These are phyloP conservation scores for Liquidambar formosana DNA, from an alignment of 164 flowering plant species.

Conservation along the genomic window DNA sequence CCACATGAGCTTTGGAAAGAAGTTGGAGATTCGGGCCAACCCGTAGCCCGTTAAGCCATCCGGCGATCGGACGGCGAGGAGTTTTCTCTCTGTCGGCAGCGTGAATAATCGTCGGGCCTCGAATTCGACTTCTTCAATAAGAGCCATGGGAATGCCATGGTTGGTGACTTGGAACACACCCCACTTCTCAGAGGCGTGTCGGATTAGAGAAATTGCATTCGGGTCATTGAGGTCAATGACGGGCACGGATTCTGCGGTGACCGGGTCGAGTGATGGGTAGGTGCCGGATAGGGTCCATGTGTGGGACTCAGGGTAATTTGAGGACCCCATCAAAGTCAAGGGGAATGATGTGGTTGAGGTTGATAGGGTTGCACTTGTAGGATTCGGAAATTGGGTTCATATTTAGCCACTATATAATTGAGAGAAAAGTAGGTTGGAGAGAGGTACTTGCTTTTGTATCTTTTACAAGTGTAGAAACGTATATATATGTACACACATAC, in stretches of 20 bases:
- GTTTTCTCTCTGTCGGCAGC: slow-evolving; percentile 30
- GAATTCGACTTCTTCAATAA: slow-evolving; percentile 19
- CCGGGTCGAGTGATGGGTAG: not conserved
- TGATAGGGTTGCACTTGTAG: slow-evolving; percentile 3
- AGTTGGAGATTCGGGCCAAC: slow-evolving; percentile 29
- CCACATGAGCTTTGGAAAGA: slow-evolving; percentile 46
- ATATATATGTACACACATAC: too few species aligned
- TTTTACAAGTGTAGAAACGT: too few species aligned
- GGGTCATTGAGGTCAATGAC: slow-evolving; percentile 33
- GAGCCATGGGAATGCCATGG: slow-evolving; percentile 33
- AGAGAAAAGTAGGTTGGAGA: too few species aligned
- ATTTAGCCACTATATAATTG: too few species aligned
- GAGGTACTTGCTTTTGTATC: too few species aligned
- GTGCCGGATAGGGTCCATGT: slow-evolving; percentile 16
- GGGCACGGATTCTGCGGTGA: slow-evolving; percentile 16
- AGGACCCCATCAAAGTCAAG: slow-evolving; percentile 16
- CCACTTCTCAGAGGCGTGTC: slow-evolving; percentile 36
- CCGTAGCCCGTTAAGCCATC: slow-evolving; percentile 37
- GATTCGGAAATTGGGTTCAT: slow-evolving; percentile 15
- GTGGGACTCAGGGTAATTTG: slow-evolving; percentile 29
- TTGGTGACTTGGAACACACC: slow-evolving; percentile 40
- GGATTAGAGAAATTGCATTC: slow-evolving; percentile 18
- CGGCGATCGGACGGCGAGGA: slow-evolving; percentile 27
- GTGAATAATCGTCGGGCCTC: slow-evolving; percentile 24
- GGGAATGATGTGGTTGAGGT: slow-evolving; percentile 6